Percentiles rank a stretch among this genome's conserved stretches.
phyloP scores from a whole-genome alignment of 805 yeast genomes.

The Huiozyma naganishii region DNA sequence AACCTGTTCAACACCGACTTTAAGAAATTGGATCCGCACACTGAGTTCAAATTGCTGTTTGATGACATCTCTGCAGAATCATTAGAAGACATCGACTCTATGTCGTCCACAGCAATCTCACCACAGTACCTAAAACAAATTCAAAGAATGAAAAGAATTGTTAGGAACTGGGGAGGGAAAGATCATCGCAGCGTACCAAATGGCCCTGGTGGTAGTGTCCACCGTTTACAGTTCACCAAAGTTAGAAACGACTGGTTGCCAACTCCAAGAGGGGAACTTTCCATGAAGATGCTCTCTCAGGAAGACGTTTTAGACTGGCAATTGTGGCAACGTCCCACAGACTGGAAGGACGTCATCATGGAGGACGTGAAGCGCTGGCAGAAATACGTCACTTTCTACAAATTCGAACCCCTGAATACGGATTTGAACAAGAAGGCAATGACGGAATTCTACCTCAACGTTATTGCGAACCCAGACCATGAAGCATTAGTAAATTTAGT shows the following conservation, averaged over 20 bases:
- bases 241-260: conserved; percentile 79
- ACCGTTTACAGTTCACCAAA: conserved; percentile 58
- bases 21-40: conserved; percentile 59
- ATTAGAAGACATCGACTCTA: conserved; percentile 63
- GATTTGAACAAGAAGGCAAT: conserved; percentile 29
- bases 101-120: conserved; percentile 57
- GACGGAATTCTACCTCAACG: conserved; percentile 49
- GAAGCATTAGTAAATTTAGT: conserved; percentile 50
- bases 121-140: conserved; percentile 61
- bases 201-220: conserved; percentile 34
- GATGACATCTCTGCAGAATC: conserved; percentile 61
- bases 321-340: conserved; percentile 30
- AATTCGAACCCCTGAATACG: conserved; percentile 32
- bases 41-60: conserved; percentile 58
- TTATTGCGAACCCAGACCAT: conserved; percentile 67
- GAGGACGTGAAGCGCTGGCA: conserved; percentile 30
- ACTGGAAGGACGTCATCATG: conserved; percentile 41
- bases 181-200: conserved; percentile 71
- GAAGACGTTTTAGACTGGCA: conserved; percentile 32
- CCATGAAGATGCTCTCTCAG: conserved; percentile 42
- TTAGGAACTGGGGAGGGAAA: conserved; percentile 78
- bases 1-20: conserved; percentile 19
- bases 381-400: conserved; percentile 44
- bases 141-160: conserved; percentile 38
- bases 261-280: conserved; percentile 46